A percentile compares a stretch with the other conserved stretches of the same genome.
These are phyloP conservation scores for Clavispora fructus DNA, from an alignment of 805 yeast genomes.

Conservation along the genomic window DNA sequence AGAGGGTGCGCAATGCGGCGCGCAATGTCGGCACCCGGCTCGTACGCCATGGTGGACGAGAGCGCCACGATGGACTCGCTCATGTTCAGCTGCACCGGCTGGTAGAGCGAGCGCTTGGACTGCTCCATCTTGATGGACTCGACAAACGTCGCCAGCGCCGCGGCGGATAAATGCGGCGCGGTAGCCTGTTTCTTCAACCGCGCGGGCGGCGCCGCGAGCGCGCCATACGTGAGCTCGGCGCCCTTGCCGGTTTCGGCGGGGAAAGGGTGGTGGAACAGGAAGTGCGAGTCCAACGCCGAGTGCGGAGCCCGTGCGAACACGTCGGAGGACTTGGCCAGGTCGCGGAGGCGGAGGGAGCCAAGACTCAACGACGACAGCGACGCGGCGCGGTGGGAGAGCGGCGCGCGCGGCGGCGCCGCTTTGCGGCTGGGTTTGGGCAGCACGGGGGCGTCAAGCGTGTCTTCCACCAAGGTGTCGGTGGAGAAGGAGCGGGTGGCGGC, in stretches of 20 bases:
- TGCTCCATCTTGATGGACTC: constrained; percentile 20
- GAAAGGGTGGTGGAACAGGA: constrained; percentile 6
- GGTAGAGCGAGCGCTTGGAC: constrained; percentile 17
- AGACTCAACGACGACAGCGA: not conserved
- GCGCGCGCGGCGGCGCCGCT: constrained; percentile 7
- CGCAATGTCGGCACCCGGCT: constrained; percentile 13
- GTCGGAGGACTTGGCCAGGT: constrained; percentile 7
- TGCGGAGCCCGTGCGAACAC: not conserved
- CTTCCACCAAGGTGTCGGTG: constrained; percentile 32
- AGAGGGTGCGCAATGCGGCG: not conserved
- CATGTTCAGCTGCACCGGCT: constrained; percentile 17
- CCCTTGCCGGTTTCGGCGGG: not conserved
- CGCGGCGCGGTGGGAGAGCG: constrained; percentile 4
- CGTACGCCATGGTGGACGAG: constrained; percentile 16
- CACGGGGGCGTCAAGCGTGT: constrained; percentile 1
- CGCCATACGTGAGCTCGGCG: constrained; percentile 3
- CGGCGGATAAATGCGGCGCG: constrained; percentile 7
- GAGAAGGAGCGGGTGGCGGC: constrained; percentile 16
- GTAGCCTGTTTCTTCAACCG: constrained; percentile 7
- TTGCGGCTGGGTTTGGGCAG: constrained; percentile 8
- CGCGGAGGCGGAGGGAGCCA: not conserved
- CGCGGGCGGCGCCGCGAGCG: not conserved
- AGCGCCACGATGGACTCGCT: constrained; percentile 19
- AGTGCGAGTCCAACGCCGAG: constrained; percentile 17
- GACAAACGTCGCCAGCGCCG: constrained; percentile 11